phyloP scores from a whole-genome alignment of 2,329 filamentous ascomycete species.

The Arthroderma uncinatum region DNA sequence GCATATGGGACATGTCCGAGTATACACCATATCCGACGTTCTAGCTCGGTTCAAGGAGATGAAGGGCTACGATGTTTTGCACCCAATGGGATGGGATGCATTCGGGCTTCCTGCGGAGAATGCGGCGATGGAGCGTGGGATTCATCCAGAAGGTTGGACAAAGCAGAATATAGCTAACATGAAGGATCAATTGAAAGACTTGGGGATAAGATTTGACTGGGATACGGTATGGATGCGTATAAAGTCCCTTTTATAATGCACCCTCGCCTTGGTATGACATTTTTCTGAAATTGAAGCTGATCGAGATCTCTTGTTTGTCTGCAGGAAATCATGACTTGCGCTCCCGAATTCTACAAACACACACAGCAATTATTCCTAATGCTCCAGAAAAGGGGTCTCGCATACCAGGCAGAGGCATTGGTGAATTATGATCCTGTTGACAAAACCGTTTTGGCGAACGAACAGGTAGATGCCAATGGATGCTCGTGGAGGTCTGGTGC shows the following conservation, averaged over 20 bases:
- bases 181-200: slow-evolving; percentile 66
- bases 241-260: background rate
- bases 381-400: slow-evolving; percentile 61
- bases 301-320: slow-evolving; percentile 3
- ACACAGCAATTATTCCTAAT: slow-evolving; percentile 77
- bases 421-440: slow-evolving; percentile 90
- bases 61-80: slow-evolving; percentile 61
- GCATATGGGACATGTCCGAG: slow-evolving; percentile 76
- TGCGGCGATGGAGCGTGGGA: slow-evolving; percentile 70
- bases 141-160: slow-evolving; percentile 71
- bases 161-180: slow-evolving; percentile 68
- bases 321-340: slow-evolving; percentile 74
- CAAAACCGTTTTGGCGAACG: slow-evolving; percentile 80
- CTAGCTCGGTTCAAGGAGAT: slow-evolving; percentile 65
- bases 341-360: slow-evolving; percentile 77
- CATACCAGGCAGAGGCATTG: slow-evolving; percentile 70
- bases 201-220: slow-evolving; percentile 81
- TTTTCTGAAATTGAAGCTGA: background rate
- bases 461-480: slow-evolving; percentile 69
- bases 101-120: slow-evolving; percentile 88
- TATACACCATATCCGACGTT: slow-evolving; percentile 85
- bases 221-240: slow-evolving; percentile 48
- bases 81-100: slow-evolving; percentile 93
- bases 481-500: slow-evolving; percentile 80
- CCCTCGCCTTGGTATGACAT: background rate